Conservation (phyloP, 2,329 filamentous ascomycete genomes). For the Taxawa tesnikishii region DNA sequence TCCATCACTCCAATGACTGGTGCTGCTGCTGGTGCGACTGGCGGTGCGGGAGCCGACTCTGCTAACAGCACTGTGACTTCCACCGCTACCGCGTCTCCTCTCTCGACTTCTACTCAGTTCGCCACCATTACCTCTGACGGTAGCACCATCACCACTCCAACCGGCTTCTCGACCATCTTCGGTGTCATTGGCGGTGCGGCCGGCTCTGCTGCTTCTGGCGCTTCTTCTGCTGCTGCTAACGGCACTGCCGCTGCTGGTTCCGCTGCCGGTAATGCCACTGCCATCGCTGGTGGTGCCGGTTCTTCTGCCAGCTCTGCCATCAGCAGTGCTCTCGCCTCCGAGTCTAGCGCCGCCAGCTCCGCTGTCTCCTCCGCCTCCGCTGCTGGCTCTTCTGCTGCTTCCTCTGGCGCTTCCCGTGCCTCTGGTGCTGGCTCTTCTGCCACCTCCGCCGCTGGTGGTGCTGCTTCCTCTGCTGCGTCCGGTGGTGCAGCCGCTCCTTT, state of each 20-base stretch:
- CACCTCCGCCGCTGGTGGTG: conserved; percentile 3
- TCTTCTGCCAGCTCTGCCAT: conserved; percentile 7
- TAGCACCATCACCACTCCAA: conserved; percentile 18
- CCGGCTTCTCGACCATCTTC: conserved; percentile 22
- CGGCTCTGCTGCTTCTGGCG: conserved; percentile 8
- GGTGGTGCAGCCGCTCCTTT: conserved; percentile 13
- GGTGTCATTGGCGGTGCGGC: conserved; percentile 7
- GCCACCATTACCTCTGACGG: conserved; percentile 16
- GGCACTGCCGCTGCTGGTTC: conserved; percentile 4
- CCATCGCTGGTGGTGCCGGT: conserved; percentile 8
- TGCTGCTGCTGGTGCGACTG: conserved; percentile 4
- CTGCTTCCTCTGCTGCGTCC: conserved; percentile 3
- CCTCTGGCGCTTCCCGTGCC: conserved; percentile 7
- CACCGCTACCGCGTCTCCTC: conserved; percentile 5
- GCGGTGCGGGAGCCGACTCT: conserved; percentile 6
- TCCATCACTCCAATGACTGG: neutral
- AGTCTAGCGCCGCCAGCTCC: conserved; percentile 9
- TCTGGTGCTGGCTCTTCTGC: conserved; percentile 2
- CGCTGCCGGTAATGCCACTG: conserved; percentile 2
- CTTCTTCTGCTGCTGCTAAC: conserved; percentile 6
- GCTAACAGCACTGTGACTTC: conserved; percentile 2
- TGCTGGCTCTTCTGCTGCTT: conserved; percentile 5
- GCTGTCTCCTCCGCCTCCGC: conserved; percentile 5
- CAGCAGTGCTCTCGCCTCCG: conserved; percentile 6
- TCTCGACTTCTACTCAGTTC: conserved; percentile 19